Evolutionary conservation across 2,329 filamentous ascomycete species (phyloP).

Genomic region (Lasiodiplodia citricola): DNA sequence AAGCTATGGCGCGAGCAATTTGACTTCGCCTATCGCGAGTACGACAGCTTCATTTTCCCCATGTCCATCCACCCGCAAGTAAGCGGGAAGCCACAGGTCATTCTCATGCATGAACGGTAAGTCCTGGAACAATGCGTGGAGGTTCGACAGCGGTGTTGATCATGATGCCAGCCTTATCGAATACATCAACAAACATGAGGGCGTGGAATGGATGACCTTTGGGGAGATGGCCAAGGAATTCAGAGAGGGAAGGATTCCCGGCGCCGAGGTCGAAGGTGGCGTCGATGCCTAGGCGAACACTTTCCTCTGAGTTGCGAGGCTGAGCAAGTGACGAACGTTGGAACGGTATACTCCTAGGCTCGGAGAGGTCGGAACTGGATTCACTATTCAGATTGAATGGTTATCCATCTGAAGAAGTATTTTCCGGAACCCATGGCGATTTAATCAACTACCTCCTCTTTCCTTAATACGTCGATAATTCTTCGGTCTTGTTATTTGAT

Average conservation of each 20-base stretch:
- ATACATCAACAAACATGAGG: slow-evolving; percentile 52
- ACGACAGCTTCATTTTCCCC: slow-evolving; percentile 54
- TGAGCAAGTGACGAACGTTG: neutral
- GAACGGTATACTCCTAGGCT: no score
- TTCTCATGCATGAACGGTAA: slow-evolving; percentile 52
- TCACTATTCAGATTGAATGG: no score
- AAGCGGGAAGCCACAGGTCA: slow-evolving; percentile 53
- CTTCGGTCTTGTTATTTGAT: no score
- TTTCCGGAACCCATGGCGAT: no score
- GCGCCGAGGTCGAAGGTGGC: slow-evolving; percentile 43
- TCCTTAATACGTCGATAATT: no score
- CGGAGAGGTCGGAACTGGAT: no score
- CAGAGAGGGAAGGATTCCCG: slow-evolving; percentile 39
- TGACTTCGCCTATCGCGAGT: slow-evolving; percentile 52
- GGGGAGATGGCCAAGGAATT: slow-evolving; percentile 46
- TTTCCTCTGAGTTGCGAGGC: neutral
- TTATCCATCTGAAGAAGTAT: no score
- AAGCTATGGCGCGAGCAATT: slow-evolving; percentile 55
- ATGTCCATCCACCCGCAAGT: slow-evolving; percentile 57
- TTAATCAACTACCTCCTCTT: no score
- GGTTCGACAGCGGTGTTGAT: neutral
- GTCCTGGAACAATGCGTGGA: neutral
- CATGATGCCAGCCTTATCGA: slow-evolving; percentile 43
- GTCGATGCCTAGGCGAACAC: slow-evolving; percentile 21
- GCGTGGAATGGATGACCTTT: slow-evolving; percentile 50